Percentiles rank a stretch among this genome's conserved stretches.
Conservation (phyloP, 345 rosid genomes). For the Hibiscus syriacus region DNA sequence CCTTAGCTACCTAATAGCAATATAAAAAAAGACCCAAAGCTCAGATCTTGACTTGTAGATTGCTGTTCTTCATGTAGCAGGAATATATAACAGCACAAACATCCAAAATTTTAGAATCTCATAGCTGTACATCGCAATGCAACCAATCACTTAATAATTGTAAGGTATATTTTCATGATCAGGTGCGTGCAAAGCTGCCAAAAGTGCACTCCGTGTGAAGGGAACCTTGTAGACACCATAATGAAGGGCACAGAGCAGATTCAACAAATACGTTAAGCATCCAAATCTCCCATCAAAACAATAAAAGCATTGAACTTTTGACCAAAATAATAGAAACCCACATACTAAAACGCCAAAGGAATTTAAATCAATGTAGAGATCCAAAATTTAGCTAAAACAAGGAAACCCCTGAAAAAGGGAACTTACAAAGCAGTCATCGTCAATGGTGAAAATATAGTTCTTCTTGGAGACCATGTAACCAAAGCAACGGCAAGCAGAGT, state of each 20-base stretch:
- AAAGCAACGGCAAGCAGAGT: conserved; percentile 95
- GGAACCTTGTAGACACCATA: not conserved
- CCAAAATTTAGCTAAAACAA: not conserved
- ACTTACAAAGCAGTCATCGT: conserved; percentile 96
- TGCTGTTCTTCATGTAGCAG: not conserved
- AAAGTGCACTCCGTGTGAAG: not conserved
- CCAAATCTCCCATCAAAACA: not conserved
- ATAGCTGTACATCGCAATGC: not conserved
- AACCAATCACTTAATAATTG: not conserved
- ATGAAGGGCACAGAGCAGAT: not conserved
- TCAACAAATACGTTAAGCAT: too few species aligned
- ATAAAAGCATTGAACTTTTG: conserved; percentile 13
- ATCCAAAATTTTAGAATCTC: not conserved
- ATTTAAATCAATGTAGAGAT: conserved; percentile 7
- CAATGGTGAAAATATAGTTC: conserved; percentile 94
- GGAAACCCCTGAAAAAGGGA: not conserved
- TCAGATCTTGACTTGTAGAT: not conserved
- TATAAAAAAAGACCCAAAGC: not conserved
- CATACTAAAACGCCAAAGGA: not conserved
- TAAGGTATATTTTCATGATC: not conserved
- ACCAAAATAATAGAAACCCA: not conserved
- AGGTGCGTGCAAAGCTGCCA: not conserved
- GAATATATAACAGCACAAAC: not conserved
- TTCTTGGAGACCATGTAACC: conserved; percentile 98
- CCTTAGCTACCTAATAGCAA: conserved; percentile 65